phyloP scores from a whole-genome alignment of 768 basidiomycete genomes.

The Trametes gibbosa region DNA sequence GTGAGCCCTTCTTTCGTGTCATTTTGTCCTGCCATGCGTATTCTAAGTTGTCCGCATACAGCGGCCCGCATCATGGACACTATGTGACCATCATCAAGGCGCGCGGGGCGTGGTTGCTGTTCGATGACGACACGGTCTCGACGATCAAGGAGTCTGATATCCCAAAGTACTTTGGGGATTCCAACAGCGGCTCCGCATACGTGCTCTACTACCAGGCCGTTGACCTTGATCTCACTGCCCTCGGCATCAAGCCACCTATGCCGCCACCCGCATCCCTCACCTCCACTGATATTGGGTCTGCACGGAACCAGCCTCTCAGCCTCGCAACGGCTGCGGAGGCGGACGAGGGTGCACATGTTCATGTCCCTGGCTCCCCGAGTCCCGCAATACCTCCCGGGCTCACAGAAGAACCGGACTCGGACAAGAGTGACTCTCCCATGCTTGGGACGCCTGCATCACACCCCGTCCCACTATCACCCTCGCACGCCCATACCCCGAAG shows the following conservation, averaged over 20 bases:
- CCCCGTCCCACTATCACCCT: conserved; percentile 17
- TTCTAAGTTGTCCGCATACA: conserved; percentile 30
- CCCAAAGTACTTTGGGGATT: conserved; percentile 92
- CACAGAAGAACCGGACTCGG: conserved; percentile 24
- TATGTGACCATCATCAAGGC: conserved; percentile 95
- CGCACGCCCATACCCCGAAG: conserved; percentile 19
- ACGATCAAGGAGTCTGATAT: conserved; percentile 88
- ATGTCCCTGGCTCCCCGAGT: conserved; percentile 22
- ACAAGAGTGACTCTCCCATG: conserved; percentile 22
- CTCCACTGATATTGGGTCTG: conserved; percentile 13
- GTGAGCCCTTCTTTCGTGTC: conserved; percentile 43
- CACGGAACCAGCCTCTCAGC: conserved; percentile 13
- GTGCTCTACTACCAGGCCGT: conserved; percentile 96
- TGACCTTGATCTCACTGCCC: conserved; percentile 71
- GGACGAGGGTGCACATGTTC: conserved; percentile 8
- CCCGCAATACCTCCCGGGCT: conserved; percentile 37
- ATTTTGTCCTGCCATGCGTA: background rate
- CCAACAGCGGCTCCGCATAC: conserved; percentile 83
- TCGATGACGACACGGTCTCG: conserved; percentile 94
- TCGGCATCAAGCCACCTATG: conserved; percentile 56
- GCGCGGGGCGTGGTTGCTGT: conserved; percentile 79
- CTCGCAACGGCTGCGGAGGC: conserved; percentile 3
- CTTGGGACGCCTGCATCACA: conserved; percentile 25
- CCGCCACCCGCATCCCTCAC: conserved; percentile 20
- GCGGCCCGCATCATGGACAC: conserved; percentile 98